Conservation (phyloP, 2,329 filamentous ascomycete species). For the Aureobasidium sp. region DNA sequence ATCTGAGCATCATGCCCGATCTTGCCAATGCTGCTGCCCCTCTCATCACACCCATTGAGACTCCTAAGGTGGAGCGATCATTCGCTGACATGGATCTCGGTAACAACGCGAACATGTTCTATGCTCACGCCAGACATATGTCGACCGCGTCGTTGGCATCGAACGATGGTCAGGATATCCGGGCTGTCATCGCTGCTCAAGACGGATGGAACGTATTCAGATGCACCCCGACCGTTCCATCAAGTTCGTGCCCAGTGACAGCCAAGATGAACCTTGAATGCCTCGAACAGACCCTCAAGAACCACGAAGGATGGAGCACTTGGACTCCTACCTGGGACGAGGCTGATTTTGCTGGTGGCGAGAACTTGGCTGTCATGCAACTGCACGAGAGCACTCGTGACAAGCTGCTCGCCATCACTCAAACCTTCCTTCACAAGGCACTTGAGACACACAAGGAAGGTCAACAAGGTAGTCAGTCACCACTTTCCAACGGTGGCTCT, state of each 20-base stretch:
- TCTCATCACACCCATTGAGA: slow-evolving; percentile 41
- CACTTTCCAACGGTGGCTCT: slow-evolving; percentile 45
- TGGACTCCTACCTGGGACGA: slow-evolving; percentile 47
- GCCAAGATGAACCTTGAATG: slow-evolving; percentile 46
- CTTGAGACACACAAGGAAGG: slow-evolving; percentile 57
- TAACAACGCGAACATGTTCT: slow-evolving; percentile 34
- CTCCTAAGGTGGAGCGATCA: slow-evolving; percentile 40
- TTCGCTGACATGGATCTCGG: slow-evolving; percentile 43
- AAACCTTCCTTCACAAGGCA: slow-evolving; percentile 63
- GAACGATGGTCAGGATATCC: slow-evolving; percentile 33
- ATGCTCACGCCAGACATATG: slow-evolving; percentile 34
- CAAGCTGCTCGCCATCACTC: slow-evolving; percentile 64
- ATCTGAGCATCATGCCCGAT: slow-evolving; percentile 41
- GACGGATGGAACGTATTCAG: slow-evolving; percentile 48
- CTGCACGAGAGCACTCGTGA: slow-evolving; percentile 54
- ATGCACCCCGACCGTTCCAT: slow-evolving; percentile 44
- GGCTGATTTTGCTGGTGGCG: slow-evolving; percentile 40
- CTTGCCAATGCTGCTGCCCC: slow-evolving; percentile 34
- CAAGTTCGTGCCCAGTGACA: slow-evolving; percentile 45
- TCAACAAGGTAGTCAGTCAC: slow-evolving; percentile 31
- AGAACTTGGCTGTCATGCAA: slow-evolving; percentile 42
- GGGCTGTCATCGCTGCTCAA: slow-evolving; percentile 44
- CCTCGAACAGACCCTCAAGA: slow-evolving; percentile 45
- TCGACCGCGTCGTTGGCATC: slow-evolving; percentile 29
- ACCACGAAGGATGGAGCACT: slow-evolving; percentile 46